Evolutionary conservation across 2,329 filamentous ascomycete genomes (phyloP), one percentile per base, ranked within the genome.

Genomic region (Curvularia sp.): DNA sequence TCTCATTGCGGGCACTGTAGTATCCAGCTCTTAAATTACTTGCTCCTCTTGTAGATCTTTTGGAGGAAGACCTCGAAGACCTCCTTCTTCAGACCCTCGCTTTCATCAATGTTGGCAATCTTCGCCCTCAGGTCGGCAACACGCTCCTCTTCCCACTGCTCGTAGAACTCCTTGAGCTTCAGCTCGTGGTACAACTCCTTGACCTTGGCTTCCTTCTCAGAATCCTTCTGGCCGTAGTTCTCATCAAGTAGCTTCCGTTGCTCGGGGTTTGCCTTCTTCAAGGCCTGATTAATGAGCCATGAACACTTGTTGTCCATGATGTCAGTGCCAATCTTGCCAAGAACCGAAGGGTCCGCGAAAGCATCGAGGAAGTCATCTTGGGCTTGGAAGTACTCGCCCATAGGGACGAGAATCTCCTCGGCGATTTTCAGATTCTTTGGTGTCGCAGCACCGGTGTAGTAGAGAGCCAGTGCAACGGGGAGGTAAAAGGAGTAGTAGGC

Each of bases 291-390:
- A 80, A 99, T 86, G 60, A 99, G 83, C 95, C 95, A 99, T 42
- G 92, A 96, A 85, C 95, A 99, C 86, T 99, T 99, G 87, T 99
- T 99, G 83, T 99, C 95, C 85, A 93, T 89, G 79, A 99, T 99
- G 75, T 99, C 95, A 60, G 95, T 99, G 67, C 95, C 95, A 66
- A 98, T 97, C 87, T 99, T 99, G 79, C 95, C 95, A 77, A 99
- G 95, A 74, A 93, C 87, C 73, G 92, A 88, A 39, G 95, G 93
- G 70, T 94, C 89, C 70, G 94, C 95, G 75, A 95, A 99, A 82
- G 96, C 96, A 84, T 99, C 95, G 53, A 99, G 91, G 82, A 95
- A 99, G 83, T 99, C 95, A 79, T 99, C 95, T 81, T 99, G 95
- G 65, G 97, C 87, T 82, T 99, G 95, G 86, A 99, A 99, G 85